A percentile compares a stretch with the other conserved stretches of the same genome.
Evolutionary conservation across 2,329 filamentous ascomycete species (phyloP).

Genomic region (Aureobasidium musti): DNA sequence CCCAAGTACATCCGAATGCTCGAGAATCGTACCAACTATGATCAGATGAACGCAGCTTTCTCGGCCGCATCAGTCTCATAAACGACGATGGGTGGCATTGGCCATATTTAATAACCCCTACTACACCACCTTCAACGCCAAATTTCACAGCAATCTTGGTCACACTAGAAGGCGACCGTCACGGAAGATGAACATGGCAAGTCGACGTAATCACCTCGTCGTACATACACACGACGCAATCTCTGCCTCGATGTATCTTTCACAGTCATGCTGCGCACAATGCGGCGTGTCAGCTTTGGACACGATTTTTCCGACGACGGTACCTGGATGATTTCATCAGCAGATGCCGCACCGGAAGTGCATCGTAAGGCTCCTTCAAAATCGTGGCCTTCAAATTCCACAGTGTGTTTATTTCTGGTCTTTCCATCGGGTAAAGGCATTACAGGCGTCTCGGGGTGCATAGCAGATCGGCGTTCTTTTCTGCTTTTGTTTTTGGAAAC

Average conservation of each 20-base stretch:
- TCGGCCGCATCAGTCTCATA: constrained; percentile 35
- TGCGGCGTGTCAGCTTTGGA: constrained; percentile 21
- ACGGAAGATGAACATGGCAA: not conserved
- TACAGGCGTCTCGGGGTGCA: constrained; percentile 24
- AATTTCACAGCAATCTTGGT: constrained; percentile 7
- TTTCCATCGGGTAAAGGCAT: constrained; percentile 22
- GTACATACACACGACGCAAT: constrained; percentile 6
- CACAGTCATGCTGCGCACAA: not conserved
- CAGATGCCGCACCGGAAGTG: not conserved
- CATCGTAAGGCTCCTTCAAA: not conserved
- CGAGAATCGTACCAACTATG: constrained; percentile 61
- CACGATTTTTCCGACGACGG: constrained; percentile 1
- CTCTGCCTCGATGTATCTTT: not conserved
- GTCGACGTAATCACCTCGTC: constrained; percentile 12
- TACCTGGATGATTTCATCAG: constrained; percentile 9
- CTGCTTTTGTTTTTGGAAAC: constrained; percentile 28
- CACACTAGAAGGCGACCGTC: constrained; percentile 7
- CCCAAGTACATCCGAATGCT: constrained; percentile 62
- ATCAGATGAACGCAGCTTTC: constrained; percentile 35
- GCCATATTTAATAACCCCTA: constrained; percentile 6
- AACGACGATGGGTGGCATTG: not conserved
- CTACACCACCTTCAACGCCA: not conserved
- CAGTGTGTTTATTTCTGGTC: constrained; percentile 15
- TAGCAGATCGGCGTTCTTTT: constrained; percentile 26
- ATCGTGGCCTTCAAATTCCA: not conserved